Base-by-base conservation (phyloP, 2,329 filamentous ascomycete species). In the Cladosporium sp. region DNA sequence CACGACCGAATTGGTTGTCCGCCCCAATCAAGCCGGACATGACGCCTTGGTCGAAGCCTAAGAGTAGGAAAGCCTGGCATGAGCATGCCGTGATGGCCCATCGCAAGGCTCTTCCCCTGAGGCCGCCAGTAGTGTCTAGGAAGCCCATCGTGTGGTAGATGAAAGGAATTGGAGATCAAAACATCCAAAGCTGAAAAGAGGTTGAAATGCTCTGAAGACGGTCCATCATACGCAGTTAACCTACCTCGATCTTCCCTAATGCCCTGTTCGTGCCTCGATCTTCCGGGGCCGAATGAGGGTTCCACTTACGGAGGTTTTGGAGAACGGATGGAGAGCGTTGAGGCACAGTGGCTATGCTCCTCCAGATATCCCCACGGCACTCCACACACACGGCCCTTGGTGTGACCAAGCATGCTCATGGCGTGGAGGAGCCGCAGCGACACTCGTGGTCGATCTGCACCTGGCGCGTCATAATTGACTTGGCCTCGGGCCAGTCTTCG, bases 31-130 rank as follows among this genome's bases (percentile, higher is more conserved):
- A 31, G 4, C 53, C 48, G 35, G 22, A n/a, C 46, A 55, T 55
- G 13, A 52, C 48, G 34, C 53, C 53, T 48, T 55, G 53, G 31
- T 55, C 53, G 43, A 46, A 55, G 6, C 53, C 53, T 7, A 55
- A 35, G 9, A 55, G 42, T n/a, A 55, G 38, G 43, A 55, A 55
- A n/a, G 46, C 48, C 22, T 55, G 53, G 14, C 46, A 46, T 52
- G 53, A 34, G 34, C 34, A 35, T 11, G 34, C 34, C n/a, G 34
- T 35, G 34, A 35, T 35, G 34, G 34, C 34, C 34, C 34, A 35
- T 35, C 34, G 34, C 9, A 35, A 35, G 10, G 34, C 34, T n/a
- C 34, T 9, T 11, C 34, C 34, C 34, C n/a, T 35, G 10, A 35
- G 34, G 34, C 34, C 5, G 10, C 34, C 34, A 35, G 34, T 35